phyloP scores from a whole-genome alignment of 73 alveolate species.

The Uronychia binucleata region DNA sequence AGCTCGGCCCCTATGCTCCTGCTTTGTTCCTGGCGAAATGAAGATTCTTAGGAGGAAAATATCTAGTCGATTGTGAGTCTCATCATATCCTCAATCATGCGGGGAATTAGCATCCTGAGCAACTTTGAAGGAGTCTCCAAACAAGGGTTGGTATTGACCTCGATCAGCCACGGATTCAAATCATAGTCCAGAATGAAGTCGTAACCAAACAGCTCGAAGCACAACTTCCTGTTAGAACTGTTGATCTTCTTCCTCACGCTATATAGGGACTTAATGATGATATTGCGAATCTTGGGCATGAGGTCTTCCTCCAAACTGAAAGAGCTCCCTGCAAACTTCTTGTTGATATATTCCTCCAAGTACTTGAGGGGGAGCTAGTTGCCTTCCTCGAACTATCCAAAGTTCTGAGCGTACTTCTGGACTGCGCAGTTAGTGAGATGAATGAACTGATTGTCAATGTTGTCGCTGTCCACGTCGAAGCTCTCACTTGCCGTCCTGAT shows the following conservation, averaged over 20 bases:
- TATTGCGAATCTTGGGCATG: neutral
- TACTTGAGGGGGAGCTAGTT: conserved; percentile 71
- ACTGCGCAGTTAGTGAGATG: conserved; percentile 84
- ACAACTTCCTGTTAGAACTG: neutral
- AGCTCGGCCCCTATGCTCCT: no score
- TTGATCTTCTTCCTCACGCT: neutral
- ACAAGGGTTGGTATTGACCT: conserved; percentile 95
- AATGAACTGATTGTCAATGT: conserved; percentile 61
- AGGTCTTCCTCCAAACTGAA: conserved; percentile 24
- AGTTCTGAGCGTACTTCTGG: conserved; percentile 63
- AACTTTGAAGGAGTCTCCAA: conserved; percentile 84
- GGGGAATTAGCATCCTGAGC: conserved; percentile 75
- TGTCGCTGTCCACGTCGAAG: conserved; percentile 35
- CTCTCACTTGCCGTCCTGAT: conserved; percentile 73
- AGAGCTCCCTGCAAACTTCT: conserved; percentile 62
- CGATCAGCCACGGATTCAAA: conserved; percentile 87
- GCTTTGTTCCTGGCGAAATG: no score
- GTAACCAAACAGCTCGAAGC: conserved; percentile 89
- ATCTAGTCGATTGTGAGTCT: conserved; percentile 71
- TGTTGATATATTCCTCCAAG: conserved; percentile 78
- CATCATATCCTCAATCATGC: conserved; percentile 90
- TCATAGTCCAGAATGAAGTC: conserved; percentile 87
- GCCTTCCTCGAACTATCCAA: conserved; percentile 68
- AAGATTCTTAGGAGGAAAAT: no score
- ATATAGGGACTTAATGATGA: neutral